These are phyloP conservation scores for Eutypa lata DNA, from an alignment of 2,329 filamentous ascomycete genomes.

Conservation along the genomic window DNA sequence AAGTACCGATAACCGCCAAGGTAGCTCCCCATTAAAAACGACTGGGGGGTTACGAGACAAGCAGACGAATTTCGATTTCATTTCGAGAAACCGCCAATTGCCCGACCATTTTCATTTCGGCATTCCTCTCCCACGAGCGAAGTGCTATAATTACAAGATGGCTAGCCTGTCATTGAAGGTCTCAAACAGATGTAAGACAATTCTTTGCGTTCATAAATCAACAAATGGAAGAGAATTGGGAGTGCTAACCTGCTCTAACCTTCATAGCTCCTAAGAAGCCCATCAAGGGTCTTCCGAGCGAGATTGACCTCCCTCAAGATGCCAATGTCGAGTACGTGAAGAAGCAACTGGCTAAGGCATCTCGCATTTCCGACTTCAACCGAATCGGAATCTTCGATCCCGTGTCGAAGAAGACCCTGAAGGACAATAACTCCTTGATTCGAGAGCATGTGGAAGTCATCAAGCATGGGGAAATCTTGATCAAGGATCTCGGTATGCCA, in stretches of 20 bases:
- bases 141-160: neutral
- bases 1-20: no score
- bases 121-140: neutral
- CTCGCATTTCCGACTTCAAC: slow-evolving; percentile 54
- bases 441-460: slow-evolving; percentile 46
- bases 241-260: neutral
- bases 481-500: slow-evolving; percentile 84
- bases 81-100: no score
- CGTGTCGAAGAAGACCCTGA: slow-evolving; percentile 58
- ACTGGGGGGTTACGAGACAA: no score
- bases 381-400: slow-evolving; percentile 62
- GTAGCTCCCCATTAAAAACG: no score
- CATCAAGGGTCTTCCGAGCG: slow-evolving; percentile 51
- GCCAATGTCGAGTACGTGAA: slow-evolving; percentile 62
- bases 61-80: neutral
- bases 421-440: slow-evolving; percentile 56
- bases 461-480: slow-evolving; percentile 61
- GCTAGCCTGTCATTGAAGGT: slow-evolving; percentile 36
- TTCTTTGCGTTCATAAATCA: neutral
- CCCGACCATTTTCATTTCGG: neutral
- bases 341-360: slow-evolving; percentile 48
- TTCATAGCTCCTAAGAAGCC: slow-evolving; percentile 43
- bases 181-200: slow-evolving; percentile 35
- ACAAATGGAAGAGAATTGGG: neutral
- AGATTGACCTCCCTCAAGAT: slow-evolving; percentile 45